phyloP scores from a whole-genome alignment of 306 rosid genomes.

The Quercus aquifolioides region DNA sequence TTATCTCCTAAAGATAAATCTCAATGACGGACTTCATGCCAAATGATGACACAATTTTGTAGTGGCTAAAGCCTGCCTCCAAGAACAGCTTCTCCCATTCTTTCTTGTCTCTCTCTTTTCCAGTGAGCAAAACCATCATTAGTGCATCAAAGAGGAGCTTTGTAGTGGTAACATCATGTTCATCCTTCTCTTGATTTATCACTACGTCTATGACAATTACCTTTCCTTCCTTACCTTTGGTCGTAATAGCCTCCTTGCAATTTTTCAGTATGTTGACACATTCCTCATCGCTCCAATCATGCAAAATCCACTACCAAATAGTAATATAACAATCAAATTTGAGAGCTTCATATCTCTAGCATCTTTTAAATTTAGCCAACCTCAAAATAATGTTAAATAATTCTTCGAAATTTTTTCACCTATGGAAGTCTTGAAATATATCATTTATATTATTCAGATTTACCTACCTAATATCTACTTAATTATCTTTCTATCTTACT shows the following conservation, averaged over 20 bases:
- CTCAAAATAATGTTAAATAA: not conserved
- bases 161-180: slow-evolving; percentile 19
- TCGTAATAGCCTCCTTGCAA: slow-evolving; percentile 45
- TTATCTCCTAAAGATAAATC: slow-evolving; percentile 30
- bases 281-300: slow-evolving; percentile 40
- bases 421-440: too few species aligned
- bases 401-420: too few species aligned
- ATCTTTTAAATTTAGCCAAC: too few species aligned
- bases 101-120: slow-evolving; percentile 41
- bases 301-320: slow-evolving; percentile 37
- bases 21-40: slow-evolving; percentile 54
- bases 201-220: slow-evolving; percentile 54
- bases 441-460: too few species aligned
- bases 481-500: too few species aligned
- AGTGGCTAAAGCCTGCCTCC: slow-evolving; percentile 45
- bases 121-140: slow-evolving; percentile 35
- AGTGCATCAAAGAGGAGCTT: slow-evolving; percentile 42
- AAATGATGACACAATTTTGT: slow-evolving; percentile 29
- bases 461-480: too few species aligned
- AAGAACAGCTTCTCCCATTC: slow-evolving; percentile 52
- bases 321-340: not conserved
- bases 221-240: slow-evolving; percentile 36
- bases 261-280: slow-evolving; percentile 44
- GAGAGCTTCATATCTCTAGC: too few species aligned
- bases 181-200: slow-evolving; percentile 32